Evolutionary conservation across 1,284 basidiomycete genomes (phyloP), one percentile per base, ranked within the genome.

Genomic region (Inonotus obliquus): DNA sequence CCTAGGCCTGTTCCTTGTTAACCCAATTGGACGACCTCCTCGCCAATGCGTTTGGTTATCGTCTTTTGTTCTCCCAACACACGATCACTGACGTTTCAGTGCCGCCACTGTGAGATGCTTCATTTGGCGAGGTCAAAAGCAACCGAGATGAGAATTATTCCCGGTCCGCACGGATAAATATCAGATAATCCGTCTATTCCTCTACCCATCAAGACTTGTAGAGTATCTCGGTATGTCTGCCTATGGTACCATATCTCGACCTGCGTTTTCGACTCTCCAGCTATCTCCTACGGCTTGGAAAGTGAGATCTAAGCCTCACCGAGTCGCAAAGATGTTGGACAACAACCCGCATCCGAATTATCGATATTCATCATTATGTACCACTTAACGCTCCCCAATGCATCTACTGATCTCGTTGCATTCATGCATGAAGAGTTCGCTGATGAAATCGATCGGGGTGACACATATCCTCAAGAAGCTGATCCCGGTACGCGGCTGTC

Each of bases 391-490:
- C 48, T 57, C n/a, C 21, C n/a, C 7, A 27, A 6, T 21, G 49
- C 59, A 27, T 38, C 57, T 17, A 13, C 19, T n/a, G 62, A 57
- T 4, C 45, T 63, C 14, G 37, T 63, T 13, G 59, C 25, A 2
- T 60, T 51, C 23, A 52, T 92, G n/a, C 78, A 82, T 64, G 64
- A 67, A 44, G 75, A 86, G 23, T 94, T 95, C 73, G 82, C 83
- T n/a, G 78, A 79, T 56, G 91, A 91, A 69, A 77, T 96, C 11
- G 85, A 85, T 54, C 80, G 83, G 68, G 94, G 94, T 0, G 72
- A 78, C 66, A 92, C 93, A 4, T 96, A 96, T 72, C 93, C 94
- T 0, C 93, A 94, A 71, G 89, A 92, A 67, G 67, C 70, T 52
- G 62, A 68, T 4, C 64, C 68, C 11, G 72, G 71, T 11, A 74